Percentiles rank a stretch among this genome's conserved stretches.
These are phyloP conservation scores for Crithidia fasciculata DNA, from an alignment of 208 protist genomes.

Conservation along the genomic window DNA sequence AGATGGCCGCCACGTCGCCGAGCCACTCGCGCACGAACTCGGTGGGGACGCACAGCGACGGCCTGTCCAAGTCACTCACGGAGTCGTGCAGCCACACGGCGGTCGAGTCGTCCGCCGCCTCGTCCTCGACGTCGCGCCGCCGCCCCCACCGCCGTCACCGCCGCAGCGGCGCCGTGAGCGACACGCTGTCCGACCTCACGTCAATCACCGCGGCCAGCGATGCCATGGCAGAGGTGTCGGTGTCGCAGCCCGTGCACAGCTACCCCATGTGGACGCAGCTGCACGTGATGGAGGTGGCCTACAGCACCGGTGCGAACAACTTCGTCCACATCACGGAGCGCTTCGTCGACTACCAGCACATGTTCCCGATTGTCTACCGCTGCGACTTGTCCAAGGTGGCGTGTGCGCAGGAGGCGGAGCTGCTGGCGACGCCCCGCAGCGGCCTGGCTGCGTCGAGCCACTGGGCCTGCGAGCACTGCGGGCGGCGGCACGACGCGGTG, in stretches of 20 bases:
- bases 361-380: slow-evolving; percentile 68
- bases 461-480: slow-evolving; percentile 65
- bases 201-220: neutral
- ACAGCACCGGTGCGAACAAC: slow-evolving; percentile 57
- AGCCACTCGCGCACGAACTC: slow-evolving; percentile 14
- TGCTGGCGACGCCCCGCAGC: slow-evolving; percentile 35
- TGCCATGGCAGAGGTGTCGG: neutral
- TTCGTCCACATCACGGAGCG: slow-evolving; percentile 67
- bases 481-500: slow-evolving; percentile 54
- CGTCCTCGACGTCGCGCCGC: slow-evolving; percentile 24
- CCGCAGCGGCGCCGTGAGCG: slow-evolving; percentile 18
- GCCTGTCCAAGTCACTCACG: slow-evolving; percentile 18
- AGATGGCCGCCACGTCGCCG: slow-evolving; percentile 1
- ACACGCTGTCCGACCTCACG: neutral
- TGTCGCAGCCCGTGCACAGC: slow-evolving; percentile 32
- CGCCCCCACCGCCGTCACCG: slow-evolving; percentile 27
- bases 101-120: slow-evolving; percentile 9
- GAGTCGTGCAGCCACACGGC: slow-evolving; percentile 1
- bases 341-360: slow-evolving; percentile 56
- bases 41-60: slow-evolving; percentile 10
- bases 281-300: slow-evolving; percentile 69
- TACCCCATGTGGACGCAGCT: slow-evolving; percentile 68
- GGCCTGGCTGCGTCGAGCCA: slow-evolving; percentile 54
- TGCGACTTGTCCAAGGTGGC: slow-evolving; percentile 39
- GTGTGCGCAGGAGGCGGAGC: slow-evolving; percentile 36